phyloP scores from a whole-genome alignment of 768 basidiomycete species.

The Boletales sp. region DNA sequence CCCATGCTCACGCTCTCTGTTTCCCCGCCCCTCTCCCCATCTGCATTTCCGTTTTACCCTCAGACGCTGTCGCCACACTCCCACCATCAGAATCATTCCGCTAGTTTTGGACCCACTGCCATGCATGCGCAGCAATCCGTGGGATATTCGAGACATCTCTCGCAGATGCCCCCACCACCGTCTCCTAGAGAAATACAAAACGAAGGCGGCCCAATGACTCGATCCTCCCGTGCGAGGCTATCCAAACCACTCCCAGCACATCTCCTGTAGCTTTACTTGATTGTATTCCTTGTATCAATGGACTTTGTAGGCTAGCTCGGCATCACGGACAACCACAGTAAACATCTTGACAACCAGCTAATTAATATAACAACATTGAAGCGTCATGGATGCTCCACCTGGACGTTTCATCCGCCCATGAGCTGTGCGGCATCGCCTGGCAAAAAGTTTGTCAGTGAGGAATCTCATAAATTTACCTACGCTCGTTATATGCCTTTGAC shows the following conservation, averaged over 20 bases:
- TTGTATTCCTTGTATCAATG: neutral
- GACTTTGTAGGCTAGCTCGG: neutral
- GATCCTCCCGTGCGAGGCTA: constrained; percentile 8
- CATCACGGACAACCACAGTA: neutral
- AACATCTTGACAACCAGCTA: neutral
- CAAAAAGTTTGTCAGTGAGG: neutral
- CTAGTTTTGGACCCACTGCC: neutral
- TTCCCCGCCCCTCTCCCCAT: neutral
- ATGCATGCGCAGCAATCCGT: neutral
- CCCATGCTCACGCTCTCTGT: constrained; percentile 4
- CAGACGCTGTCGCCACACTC: constrained; percentile 9
- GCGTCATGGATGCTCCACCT: neutral
- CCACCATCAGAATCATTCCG: neutral
- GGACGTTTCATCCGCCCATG: too few species aligned
- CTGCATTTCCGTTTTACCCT: neutral
- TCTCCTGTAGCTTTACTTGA: constrained; percentile 15
- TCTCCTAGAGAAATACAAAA: constrained; percentile 7
- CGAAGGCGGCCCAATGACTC: constrained; percentile 1
- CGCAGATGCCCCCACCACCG: constrained; percentile 13
- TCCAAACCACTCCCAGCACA: constrained; percentile 18
- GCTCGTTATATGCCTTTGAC: too few species aligned
- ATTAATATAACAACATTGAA: neutral
- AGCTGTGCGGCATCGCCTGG: too few species aligned
- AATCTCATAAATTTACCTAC: neutral
- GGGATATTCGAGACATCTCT: constrained; percentile 14